These are phyloP conservation scores for Candida tibetensis DNA, from an alignment of 805 yeast genomes.

Conservation along the genomic window DNA sequence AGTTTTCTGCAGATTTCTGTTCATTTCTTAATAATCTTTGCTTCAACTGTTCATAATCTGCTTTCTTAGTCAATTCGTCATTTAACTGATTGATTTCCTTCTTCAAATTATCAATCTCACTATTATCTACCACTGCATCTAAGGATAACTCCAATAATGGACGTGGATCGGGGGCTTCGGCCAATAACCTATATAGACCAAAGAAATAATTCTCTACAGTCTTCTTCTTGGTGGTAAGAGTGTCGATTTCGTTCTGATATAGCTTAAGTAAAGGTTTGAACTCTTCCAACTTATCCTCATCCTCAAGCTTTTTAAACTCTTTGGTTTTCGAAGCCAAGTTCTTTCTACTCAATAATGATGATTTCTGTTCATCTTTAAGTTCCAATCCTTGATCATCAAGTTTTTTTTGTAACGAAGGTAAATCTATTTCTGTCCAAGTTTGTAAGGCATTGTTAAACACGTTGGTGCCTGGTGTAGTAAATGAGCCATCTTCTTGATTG, in stretches of 20 bases:
- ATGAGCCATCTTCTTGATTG: not conserved
- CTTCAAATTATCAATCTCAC: conserved; percentile 51
- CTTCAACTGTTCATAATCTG: conserved; percentile 79
- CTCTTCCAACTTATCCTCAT: conserved; percentile 62
- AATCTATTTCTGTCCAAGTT: conserved; percentile 72
- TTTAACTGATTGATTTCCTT: conserved; percentile 49
- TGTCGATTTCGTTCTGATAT: conserved; percentile 88
- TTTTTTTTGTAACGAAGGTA: conserved; percentile 65
- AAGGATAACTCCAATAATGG: conserved; percentile 72
- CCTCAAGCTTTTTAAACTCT: conserved; percentile 69
- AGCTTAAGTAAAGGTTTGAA: conserved; percentile 65
- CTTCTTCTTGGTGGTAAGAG: conserved; percentile 73
- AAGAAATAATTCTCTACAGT: conserved; percentile 70
- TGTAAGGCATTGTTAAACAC: conserved; percentile 47
- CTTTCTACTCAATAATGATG: conserved; percentile 68
- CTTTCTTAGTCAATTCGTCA: conserved; percentile 58
- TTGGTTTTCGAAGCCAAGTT: conserved; percentile 82
- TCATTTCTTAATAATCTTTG: conserved; percentile 59
- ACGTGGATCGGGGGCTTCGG: conserved; percentile 92
- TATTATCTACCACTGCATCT: conserved; percentile 55
- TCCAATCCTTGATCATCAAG: conserved; percentile 74
- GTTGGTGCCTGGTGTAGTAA: not conserved
- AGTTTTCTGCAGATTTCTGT: conserved; percentile 53
- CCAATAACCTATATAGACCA: conserved; percentile 68
- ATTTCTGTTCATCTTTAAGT: conserved; percentile 66